A percentile compares a stretch with the other conserved stretches of the same genome.
Evolutionary conservation across 805 yeast genomes (phyloP).

Genomic region (Lipomyces chichibuensis): DNA sequence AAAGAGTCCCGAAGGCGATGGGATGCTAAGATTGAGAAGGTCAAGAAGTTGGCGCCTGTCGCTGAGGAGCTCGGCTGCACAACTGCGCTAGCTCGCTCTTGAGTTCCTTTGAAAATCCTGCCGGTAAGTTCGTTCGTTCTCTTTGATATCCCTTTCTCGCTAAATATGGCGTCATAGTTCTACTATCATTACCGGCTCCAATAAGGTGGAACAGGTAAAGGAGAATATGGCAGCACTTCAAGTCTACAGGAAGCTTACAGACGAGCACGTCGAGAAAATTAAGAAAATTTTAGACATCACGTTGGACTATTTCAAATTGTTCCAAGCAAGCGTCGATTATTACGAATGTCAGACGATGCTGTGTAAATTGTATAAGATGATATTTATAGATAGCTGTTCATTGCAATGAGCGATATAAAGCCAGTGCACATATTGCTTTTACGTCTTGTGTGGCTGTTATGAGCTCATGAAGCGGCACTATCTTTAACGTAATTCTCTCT

Average conservation of each 20-base stretch:
- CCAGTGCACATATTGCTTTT: conserved; percentile 26
- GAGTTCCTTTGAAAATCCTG: conserved; percentile 43
- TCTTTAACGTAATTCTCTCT: conserved; percentile 22
- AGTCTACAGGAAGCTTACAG: conserved; percentile 39
- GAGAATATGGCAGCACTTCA: conserved; percentile 42
- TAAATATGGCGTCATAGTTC: conserved; percentile 28
- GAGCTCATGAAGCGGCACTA: conserved; percentile 20
- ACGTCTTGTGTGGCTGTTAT: conserved; percentile 26
- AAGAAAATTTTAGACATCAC: conserved; percentile 42
- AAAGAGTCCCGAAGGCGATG: conserved; percentile 38
- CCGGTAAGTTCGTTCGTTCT: conserved; percentile 25
- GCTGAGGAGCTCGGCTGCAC: conserved; percentile 41
- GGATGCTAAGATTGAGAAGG: conserved; percentile 37
- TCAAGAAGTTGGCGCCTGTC: conserved; percentile 35
- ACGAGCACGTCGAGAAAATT: conserved; percentile 38
- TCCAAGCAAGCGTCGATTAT: conserved; percentile 3
- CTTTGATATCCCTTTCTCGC: too few relatives aligned
- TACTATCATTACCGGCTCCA: conserved; percentile 43
- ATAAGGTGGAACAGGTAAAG: conserved; percentile 40
- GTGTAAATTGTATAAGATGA: background rate
- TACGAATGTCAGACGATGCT: background rate
- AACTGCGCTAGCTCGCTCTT: conserved; percentile 42
- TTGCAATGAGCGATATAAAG: conserved; percentile 10
- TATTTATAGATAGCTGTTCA: too few relatives aligned
- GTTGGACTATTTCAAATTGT: conserved; percentile 31